Percentiles rank a stretch among this genome's conserved stretches.
These are phyloP conservation scores for Kuraishia cidri DNA, from an alignment of 805 yeast genomes.

Conservation along the genomic window DNA sequence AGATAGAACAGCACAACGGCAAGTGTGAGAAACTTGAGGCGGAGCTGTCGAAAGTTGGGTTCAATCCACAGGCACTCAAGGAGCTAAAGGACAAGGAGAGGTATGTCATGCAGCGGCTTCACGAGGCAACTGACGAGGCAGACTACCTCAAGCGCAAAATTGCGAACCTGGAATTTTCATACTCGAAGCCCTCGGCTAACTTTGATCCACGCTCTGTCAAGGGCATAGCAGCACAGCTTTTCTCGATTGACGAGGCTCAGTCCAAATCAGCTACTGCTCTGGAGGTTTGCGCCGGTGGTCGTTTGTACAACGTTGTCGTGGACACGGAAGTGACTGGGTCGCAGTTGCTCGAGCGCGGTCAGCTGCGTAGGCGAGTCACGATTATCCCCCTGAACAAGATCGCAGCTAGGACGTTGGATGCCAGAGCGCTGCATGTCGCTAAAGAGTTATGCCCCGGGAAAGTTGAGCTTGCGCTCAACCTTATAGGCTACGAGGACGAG, in stretches of 20 bases:
- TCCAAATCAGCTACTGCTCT: slow-evolving; percentile 67
- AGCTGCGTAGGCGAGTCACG: slow-evolving; percentile 73
- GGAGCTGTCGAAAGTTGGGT: slow-evolving; percentile 46
- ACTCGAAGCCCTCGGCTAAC: slow-evolving; percentile 51
- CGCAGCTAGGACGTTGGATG: slow-evolving; percentile 45
- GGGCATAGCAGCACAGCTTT: slow-evolving; percentile 87
- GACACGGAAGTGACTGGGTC: slow-evolving; percentile 84
- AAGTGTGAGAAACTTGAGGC: slow-evolving; percentile 27
- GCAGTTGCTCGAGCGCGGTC: slow-evolving; percentile 69
- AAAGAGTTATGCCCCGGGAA: slow-evolving; percentile 71
- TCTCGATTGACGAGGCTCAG: slow-evolving; percentile 49
- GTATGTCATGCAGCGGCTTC: slow-evolving; percentile 31
- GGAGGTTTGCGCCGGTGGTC: slow-evolving; percentile 91
- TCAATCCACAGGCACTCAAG: slow-evolving; percentile 34
- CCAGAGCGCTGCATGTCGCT: slow-evolving; percentile 51
- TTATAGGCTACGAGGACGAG: slow-evolving; percentile 66
- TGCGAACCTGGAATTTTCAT: slow-evolving; percentile 70
- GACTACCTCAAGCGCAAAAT: slow-evolving; percentile 53
- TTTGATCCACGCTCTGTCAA: slow-evolving; percentile 59
- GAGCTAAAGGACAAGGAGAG: slow-evolving; percentile 38
- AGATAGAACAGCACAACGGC: slow-evolving; percentile 30
- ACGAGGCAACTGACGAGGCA: slow-evolving; percentile 33
- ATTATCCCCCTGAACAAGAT: slow-evolving; percentile 90
- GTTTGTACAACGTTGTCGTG: slow-evolving; percentile 83
- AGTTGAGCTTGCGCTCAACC: slow-evolving; percentile 82